phyloP scores from a whole-genome alignment of 2,329 filamentous ascomycete genomes.

The Chaetomiaceae sp. region DNA sequence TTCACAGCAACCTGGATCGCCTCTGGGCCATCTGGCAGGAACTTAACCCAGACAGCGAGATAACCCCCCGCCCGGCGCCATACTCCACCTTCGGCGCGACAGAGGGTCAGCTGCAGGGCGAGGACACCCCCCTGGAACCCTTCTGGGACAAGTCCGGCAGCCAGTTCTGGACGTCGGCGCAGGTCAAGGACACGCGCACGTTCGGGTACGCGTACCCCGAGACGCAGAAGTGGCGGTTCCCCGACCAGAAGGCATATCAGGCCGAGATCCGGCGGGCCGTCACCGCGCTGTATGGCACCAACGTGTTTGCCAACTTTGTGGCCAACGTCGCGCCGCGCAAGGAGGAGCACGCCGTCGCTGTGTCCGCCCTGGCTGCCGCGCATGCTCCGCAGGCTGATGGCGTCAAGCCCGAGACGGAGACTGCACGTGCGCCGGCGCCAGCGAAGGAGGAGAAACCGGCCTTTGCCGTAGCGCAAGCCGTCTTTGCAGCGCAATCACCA shows the following conservation, averaged over 20 bases:
- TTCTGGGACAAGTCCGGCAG: conserved; percentile 29
- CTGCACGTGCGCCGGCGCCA: too few relatives aligned
- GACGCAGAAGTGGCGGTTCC: conserved; percentile 26
- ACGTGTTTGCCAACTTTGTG: conserved; percentile 21
- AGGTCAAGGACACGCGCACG: conserved; percentile 24
- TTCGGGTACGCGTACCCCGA: conserved; percentile 30
- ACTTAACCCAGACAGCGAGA: conserved; percentile 34
- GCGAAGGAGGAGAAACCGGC: not conserved
- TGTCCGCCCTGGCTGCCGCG: not conserved
- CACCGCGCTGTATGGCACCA: conserved; percentile 22
- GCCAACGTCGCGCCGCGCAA: conserved; percentile 13
- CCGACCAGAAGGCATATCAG: conserved; percentile 19
- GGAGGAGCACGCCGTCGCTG: conserved; percentile 6
- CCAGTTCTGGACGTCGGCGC: conserved; percentile 30
- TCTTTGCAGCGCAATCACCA: not conserved
- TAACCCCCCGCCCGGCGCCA: conserved; percentile 29
- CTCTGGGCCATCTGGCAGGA: conserved; percentile 55
- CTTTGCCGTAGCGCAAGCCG: not conserved
- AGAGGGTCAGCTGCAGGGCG: conserved; percentile 16
- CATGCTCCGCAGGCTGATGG: not conserved
- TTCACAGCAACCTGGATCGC: conserved; percentile 55
- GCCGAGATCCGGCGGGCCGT: conserved; percentile 19
- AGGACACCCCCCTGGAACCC: conserved; percentile 24
- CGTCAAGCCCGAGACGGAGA: not conserved
- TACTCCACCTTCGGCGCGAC: conserved; percentile 28